Evolutionary conservation across 352 stramenopile species (phyloP), one percentile per base, ranked within the genome.

Genomic region (Phytophthora constricta): DNA sequence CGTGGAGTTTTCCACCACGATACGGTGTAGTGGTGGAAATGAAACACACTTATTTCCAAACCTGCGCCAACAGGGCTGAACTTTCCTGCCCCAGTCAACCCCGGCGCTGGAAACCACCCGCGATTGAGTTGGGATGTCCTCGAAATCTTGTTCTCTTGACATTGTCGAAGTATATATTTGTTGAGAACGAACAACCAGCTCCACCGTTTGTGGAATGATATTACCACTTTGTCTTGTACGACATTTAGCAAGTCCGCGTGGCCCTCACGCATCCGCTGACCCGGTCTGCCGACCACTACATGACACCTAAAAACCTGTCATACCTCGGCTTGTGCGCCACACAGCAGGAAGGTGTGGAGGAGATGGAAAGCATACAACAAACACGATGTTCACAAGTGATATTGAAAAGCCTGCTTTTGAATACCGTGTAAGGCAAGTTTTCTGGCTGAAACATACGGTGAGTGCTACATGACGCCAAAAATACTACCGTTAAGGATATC

Each of bases 91-190:
- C n/a, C n/a, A n/a, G n/a, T n/a, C n/a, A n/a, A n/a, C n/a, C n/a
- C n/a, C n/a, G n/a, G n/a, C n/a, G n/a, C n/a, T n/a, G n/a, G n/a
- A n/a, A n/a, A n/a, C n/a, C n/a, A n/a, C n/a, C n/a, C n/a, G n/a
- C n/a, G n/a, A n/a, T n/a, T n/a, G n/a, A n/a, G n/a, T n/a, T 37
- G 31, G 31, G 31, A 39, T 57, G 10, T 82, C 76, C 47, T 72
- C 77, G 48, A 87, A 87, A 48, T 69, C 80, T 1, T 89, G 79
- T 59, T 86, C 80, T 1, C 76, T 84, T 56, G 78, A 89, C 58
- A 63, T 58, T 9, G 80, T 85, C 31, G 56, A 87, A 14, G 75
- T 58, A 1, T 86, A 79, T 62, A 70, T 42, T 19, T 55, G 71
- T 41, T 71, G 0, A 20, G 26, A 7, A 7, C 8, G n/a, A 58